Evolutionary conservation across 768 basidiomycete species (phyloP), one percentile per base, ranked within the genome.

Genomic region (Rhodotorula babjevae): DNA sequence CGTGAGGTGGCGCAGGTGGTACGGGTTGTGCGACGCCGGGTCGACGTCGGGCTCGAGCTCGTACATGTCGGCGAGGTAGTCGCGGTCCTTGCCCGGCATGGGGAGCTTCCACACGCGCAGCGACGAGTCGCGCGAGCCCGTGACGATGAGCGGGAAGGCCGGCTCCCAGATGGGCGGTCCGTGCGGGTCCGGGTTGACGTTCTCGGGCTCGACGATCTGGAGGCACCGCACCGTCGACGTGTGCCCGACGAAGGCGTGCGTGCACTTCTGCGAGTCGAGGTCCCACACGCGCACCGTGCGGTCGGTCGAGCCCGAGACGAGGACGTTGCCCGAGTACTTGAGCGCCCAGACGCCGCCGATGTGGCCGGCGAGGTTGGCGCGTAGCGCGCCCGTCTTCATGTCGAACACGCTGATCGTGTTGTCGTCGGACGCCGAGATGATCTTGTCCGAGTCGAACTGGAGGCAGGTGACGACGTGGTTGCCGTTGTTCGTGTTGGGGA

Each of bases 261-360:
- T 92, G 80, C 93, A 93, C 59, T 85, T 84, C 4, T 91, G 90
- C 52, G 66, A 67, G 2, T 68, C 70, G 44, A 81, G 74, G 61
- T 97, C 93, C 95, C 95, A 97, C 57, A 98, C 89, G 49, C 95
- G 88, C 58, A 97, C 92, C 14, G 89, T 92, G 78, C 89, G 90
- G 79, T 99, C 95, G 80, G 97, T 98, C 79, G 93, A 95, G 49
- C 95, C 95, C 36, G 93, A 94, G 27, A 97, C 92, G 56, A 96
- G 85, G 1, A 80, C 92, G 87, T 83, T 90, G 33, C 81, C 82
- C 52, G 80, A 68, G 73, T 91, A 80, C 86, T 91, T 49, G n/a
- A 98, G 83, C 25, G 94, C 93, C 94, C 94, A 98, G 2, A 98
- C 93, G 27, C 94, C 94, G 62, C 94, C 94, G 76, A 93, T 91